Evolutionary conservation across 306 rosid species (phyloP), one percentile per base, ranked within the genome.

Genomic region (Elaeagnus macrophylla): DNA sequence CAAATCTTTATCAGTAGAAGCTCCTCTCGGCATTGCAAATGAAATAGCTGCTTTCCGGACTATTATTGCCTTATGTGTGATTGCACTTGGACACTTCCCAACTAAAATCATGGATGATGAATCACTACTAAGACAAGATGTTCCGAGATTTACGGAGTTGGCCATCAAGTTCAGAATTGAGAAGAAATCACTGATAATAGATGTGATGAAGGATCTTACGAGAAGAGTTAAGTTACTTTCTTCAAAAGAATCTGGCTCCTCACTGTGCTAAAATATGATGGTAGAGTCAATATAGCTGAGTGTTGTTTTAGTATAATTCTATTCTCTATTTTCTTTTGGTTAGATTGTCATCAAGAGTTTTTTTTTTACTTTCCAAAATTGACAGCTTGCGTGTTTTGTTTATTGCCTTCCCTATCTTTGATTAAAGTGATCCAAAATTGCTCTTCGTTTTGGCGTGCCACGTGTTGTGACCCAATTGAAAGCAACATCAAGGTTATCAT

Each of bases 31-130:
- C 32, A 64, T 80, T 71, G 79, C 81, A 73, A 87, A 68, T 53
- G 96, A 91, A 55, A 57, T 72, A 15, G 83, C 93, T 20, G 78
- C 79, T 8, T 76, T 87, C 20, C 96, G 95, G 7, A 80, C 99
- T 15, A 2, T 77, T 17, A 75, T 91, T 39, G 91, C 87, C 1
- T 61, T 91, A 10, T 91, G 96, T 58, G 85, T 78, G 72, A 84
- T 91, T 69, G 99, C 96, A 53, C 71, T 91, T 13, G 83, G 75
- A 55, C 95, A 91, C 71, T 91, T 91, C 68, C 96, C 99, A 14
- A 84, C 97, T 59, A 77, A 87, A 78, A 77, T 84, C 75, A 75
- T 80, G 83, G 99, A 91, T 60, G 99, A 87, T 16, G 89, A 86
- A 67, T 45, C 83, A 38, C 54, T 84, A 18, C 64, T 91, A 80